A percentile compares a stretch with the other conserved stretches of the same genome.
These are phyloP conservation scores for Cyphellophora attinorum DNA, from an alignment of 2,329 filamentous ascomycete species.

Conservation along the genomic window DNA sequence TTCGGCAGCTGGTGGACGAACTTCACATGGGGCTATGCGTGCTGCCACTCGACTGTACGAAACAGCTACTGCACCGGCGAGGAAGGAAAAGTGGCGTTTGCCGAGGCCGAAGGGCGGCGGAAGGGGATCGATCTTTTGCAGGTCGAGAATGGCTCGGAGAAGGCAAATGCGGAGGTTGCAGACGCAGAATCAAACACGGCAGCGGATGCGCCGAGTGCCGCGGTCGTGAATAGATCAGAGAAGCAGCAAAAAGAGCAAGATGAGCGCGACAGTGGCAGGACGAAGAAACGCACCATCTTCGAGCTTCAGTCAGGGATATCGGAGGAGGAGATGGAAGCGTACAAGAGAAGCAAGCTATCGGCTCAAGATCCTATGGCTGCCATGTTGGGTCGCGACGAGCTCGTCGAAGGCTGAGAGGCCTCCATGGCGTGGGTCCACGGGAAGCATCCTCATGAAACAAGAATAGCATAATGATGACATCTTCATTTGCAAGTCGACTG, in stretches of 20 bases:
- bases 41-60: conserved; percentile 86
- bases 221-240: not conserved
- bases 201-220: not conserved
- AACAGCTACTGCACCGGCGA: conserved; percentile 97
- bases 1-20: conserved; percentile 98
- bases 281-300: conserved; percentile 3
- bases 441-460: too few relatives aligned
- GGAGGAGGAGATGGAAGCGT: conserved; percentile 79
- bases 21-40: conserved; percentile 93
- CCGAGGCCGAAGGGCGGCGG: conserved; percentile 59
- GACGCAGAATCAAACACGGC: conserved; percentile 12
- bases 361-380: conserved; percentile 82
- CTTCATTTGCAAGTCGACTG: too few relatives aligned
- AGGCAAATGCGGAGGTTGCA: conserved; percentile 14
- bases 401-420: too few relatives aligned
- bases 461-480: too few relatives aligned
- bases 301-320: conserved; percentile 67
- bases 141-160: conserved; percentile 10
- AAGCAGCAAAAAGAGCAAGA: conserved; percentile 25
- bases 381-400: conserved; percentile 21
- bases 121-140: conserved; percentile 34
- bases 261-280: not conserved
- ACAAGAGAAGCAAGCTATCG: conserved; percentile 63
- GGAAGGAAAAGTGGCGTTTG: conserved; percentile 70
- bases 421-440: too few relatives aligned